Evolutionary conservation across 2,329 filamentous ascomycete genomes (phyloP).

Genomic region (Xylariaceae sp.): DNA sequence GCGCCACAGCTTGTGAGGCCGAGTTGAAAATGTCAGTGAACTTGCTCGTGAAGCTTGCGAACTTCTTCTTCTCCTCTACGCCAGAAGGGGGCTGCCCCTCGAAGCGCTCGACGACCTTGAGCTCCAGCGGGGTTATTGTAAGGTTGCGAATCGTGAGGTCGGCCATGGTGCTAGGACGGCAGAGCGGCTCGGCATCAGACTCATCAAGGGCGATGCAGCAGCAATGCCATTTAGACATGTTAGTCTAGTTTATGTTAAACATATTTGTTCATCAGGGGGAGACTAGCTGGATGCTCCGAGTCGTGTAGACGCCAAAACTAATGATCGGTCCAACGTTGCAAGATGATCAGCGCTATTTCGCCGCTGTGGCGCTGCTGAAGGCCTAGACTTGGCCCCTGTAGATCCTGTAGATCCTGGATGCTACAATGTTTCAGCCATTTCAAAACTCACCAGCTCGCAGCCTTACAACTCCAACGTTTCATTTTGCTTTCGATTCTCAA

Average conservation of each 20-base stretch:
- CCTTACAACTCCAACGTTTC: no score
- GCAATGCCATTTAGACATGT: conserved; percentile 19
- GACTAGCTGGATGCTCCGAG: background rate
- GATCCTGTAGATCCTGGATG: no score
- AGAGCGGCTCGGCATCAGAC: conserved; percentile 14
- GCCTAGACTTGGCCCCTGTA: conserved; percentile 6
- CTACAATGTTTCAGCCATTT: no score
- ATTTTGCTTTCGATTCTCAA: no score
- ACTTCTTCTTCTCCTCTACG: conserved; percentile 43
- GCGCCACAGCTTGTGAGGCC: conserved; percentile 38
- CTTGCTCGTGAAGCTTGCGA: conserved; percentile 51
- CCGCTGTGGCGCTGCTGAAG: conserved; percentile 6
- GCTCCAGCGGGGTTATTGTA: conserved; percentile 72
- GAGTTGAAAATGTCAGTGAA: conserved; percentile 53
- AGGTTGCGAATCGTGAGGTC: conserved; percentile 81
- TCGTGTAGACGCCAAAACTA: conserved; percentile 7
- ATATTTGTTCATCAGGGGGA: conserved; percentile 6
- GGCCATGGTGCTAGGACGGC: conserved; percentile 45
- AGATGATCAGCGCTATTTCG: conserved; percentile 7
- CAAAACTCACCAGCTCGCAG: no score
- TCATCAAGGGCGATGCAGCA: conserved; percentile 19
- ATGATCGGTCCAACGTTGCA: no score
- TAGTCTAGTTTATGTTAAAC: background rate
- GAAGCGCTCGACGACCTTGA: conserved; percentile 77
- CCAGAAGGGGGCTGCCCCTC: conserved; percentile 55